A percentile compares a stretch with the other conserved stretches of the same genome.
These are phyloP conservation scores for Diaporthe vexans DNA, from an alignment of 2,329 filamentous ascomycete genomes.

Conservation along the genomic window DNA sequence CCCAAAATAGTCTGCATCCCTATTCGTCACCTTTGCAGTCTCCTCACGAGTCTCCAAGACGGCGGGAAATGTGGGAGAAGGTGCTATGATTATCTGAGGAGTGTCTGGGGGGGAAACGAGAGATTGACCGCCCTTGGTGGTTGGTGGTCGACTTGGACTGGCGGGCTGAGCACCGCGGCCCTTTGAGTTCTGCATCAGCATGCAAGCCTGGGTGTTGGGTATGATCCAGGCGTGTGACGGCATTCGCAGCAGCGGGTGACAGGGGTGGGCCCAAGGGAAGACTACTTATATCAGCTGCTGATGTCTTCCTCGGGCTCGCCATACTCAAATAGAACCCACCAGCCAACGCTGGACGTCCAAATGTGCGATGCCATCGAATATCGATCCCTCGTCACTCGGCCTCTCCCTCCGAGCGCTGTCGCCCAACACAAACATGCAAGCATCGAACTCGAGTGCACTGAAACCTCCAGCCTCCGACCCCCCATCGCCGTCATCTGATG, in stretches of 20 bases:
- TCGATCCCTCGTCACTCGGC: neutral
- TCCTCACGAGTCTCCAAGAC: constrained; percentile 1
- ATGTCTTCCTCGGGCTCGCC: constrained; percentile 33
- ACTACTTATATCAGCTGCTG: constrained; percentile 40
- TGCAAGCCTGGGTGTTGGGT: constrained; percentile 38
- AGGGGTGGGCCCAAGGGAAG: constrained; percentile 35
- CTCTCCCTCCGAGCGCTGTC: neutral
- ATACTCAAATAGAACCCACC: constrained; percentile 34
- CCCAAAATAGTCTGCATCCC: constrained; percentile 36
- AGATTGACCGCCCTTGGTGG: constrained; percentile 30
- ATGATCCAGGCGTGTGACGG: constrained; percentile 39
- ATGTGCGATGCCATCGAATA: constrained; percentile 28
- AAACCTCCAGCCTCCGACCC: constrained; percentile 40
- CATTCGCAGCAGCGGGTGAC: constrained; percentile 33
- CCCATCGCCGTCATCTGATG: constrained; percentile 42
- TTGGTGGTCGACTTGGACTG: constrained; percentile 28
- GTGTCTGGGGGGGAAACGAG: neutral
- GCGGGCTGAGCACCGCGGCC: constrained; percentile 42
- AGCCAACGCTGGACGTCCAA: constrained; percentile 16
- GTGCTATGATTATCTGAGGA: constrained; percentile 4
- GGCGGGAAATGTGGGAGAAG: neutral
- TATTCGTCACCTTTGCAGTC: constrained; percentile 27
- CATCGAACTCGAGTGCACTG: constrained; percentile 35
- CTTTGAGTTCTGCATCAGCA: constrained; percentile 38
- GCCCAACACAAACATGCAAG: constrained; percentile 38